Evolutionary conservation across 257 asterid genomes (phyloP).

Genomic region (Solanum chaucha): DNA sequence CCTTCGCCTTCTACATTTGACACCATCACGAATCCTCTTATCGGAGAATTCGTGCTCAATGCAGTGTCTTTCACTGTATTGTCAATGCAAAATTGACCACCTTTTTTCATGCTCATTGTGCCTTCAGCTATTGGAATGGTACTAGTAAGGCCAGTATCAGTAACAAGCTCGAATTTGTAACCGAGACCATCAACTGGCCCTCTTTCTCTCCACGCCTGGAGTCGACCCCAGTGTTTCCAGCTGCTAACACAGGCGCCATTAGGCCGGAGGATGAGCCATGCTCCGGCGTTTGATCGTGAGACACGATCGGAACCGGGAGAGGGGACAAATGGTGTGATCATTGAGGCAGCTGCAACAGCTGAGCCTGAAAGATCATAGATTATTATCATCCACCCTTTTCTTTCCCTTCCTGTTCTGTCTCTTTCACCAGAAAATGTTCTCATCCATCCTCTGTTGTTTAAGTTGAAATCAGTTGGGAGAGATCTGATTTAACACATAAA

Average conservation of each 20-base stretch:
- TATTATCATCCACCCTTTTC: slow-evolving; percentile 82
- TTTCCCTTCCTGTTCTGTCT: slow-evolving; percentile 44
- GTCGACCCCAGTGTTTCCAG: slow-evolving; percentile 98
- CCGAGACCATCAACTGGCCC: slow-evolving; percentile 63
- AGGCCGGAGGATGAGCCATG: slow-evolving; percentile 83
- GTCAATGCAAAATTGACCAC: slow-evolving; percentile 58
- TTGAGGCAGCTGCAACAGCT: slow-evolving; percentile 86
- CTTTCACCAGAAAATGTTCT: slow-evolving; percentile 40
- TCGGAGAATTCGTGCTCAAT: slow-evolving; percentile 17
- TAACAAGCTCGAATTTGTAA: slow-evolving; percentile 68
- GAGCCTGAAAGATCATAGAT: slow-evolving; percentile 83
- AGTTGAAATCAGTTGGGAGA: slow-evolving; percentile 60
- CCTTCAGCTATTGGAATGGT: slow-evolving; percentile 64
- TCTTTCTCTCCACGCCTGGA: slow-evolving; percentile 89
- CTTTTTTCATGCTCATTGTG: slow-evolving; percentile 54
- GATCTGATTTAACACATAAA: slow-evolving; percentile 27
- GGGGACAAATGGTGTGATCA: slow-evolving; percentile 86
- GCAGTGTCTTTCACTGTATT: slow-evolving; percentile 37
- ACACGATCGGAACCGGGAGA: slow-evolving; percentile 77
- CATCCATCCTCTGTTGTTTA: slow-evolving; percentile 48
- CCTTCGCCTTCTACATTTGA: slow-evolving; percentile 79
- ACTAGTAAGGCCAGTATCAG: slow-evolving; percentile 38
- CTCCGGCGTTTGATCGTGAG: slow-evolving; percentile 77
- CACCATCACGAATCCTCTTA: slow-evolving; percentile 67
- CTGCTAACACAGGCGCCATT: slow-evolving; percentile 57